phyloP scores from a whole-genome alignment of 1,284 basidiomycete genomes.

The Trametes polyzona region DNA sequence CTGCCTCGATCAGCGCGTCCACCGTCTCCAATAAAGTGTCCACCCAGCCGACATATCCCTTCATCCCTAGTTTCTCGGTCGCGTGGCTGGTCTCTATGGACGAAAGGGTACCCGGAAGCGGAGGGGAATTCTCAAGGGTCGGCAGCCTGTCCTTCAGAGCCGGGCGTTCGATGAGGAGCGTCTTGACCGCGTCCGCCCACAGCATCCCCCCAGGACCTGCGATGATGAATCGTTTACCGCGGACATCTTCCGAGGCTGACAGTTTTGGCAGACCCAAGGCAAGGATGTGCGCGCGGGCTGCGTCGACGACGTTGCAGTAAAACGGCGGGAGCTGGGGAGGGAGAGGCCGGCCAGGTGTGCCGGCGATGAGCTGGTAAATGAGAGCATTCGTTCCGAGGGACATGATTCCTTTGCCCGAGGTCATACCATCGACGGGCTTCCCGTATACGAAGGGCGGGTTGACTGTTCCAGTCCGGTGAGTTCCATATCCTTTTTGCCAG shows the following conservation, averaged over 20 bases:
- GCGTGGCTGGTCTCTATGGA: conserved; percentile 23
- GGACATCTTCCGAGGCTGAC: neutral
- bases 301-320: conserved; percentile 33
- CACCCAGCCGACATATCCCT: conserved; percentile 24
- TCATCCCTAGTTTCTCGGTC: conserved; percentile 28
- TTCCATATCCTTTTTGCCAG: no score
- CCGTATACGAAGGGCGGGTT: conserved; percentile 25
- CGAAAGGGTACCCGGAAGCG: conserved; percentile 1
- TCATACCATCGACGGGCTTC: conserved; percentile 5
- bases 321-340: conserved; percentile 12
- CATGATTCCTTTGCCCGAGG: neutral
- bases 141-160: conserved; percentile 26
- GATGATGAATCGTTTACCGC: conserved; percentile 31
- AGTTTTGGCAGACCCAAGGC: conserved; percentile 25
- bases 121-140: conserved; percentile 6
- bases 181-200: conserved; percentile 26
- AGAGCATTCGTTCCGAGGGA: conserved; percentile 14
- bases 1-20: conserved; percentile 27
- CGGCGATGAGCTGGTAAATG: conserved; percentile 17
- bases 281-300: conserved; percentile 28
- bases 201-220: conserved; percentile 15
- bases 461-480: conserved; percentile 7
- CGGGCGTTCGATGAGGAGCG: conserved; percentile 26
- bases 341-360: conserved; percentile 10
- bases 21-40: conserved; percentile 29